Base-by-base conservation (phyloP, 371 early-diverging fungal species). In the Mucor sp. region DNA sequence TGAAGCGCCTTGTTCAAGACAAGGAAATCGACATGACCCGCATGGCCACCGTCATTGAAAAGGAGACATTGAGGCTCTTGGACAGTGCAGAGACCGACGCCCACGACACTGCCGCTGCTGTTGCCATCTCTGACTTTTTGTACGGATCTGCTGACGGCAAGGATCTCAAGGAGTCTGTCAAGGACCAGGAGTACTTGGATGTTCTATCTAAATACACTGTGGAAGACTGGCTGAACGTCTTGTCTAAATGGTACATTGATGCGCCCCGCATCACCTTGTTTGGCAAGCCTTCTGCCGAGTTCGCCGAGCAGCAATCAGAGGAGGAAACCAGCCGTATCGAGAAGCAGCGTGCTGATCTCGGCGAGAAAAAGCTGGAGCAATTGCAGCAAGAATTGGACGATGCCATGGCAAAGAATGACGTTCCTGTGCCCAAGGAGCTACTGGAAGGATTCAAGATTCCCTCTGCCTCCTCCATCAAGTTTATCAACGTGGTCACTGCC, bases 11-110 rank as follows among this genome's bases (percentile, higher is more conserved):
- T 17, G 74, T 83, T 17, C 84, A 76, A 17, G 70, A 70, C 27
- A 75, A 86, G 6, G 89, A 89, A 9, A 84, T 90, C 68, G 90
- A 90, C 70, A 87, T 89, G 87, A 71, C 80, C 11, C 76, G 90
- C 32, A 89, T 90, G 83, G 74, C 75, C 9, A 82, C 79, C 9
- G 80, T 89, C 19, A 84, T 90, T 67, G 84, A 87, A 41, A 84
- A 87, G 47, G 86, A 86, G 67, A 81, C 79, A 67, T 76, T 86
- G 32, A 83, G 85, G 75, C 56, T 78, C 15, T 63, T 81, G 27
- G 74, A 85, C 41, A 75, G 68, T 60, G 79, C 77, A 17, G 85
- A 85, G 60, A 82, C 77, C 6, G 78, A 80, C 64, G 82, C 82
- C 39, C 82, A 81, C 63, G 82, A 78, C 56, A 77, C 79, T 25